Base-by-base conservation (phyloP, 148 eudicot genomes). In the Chenopodium quinoa region DNA sequence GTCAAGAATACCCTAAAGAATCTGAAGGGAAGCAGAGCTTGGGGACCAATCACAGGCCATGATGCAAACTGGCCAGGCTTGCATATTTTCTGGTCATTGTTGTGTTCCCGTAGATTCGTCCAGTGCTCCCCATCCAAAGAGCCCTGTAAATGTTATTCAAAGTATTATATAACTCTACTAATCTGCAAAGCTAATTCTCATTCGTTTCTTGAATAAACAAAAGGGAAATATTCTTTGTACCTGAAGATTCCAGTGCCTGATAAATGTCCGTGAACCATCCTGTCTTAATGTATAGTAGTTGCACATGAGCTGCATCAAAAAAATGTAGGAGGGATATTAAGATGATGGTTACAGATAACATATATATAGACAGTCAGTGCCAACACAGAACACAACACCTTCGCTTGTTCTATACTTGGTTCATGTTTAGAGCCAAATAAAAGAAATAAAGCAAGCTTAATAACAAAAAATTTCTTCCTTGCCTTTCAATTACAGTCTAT, bases 51-150 rank as follows among this genome's bases (percentile, higher is more conserved):
- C 78, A 95, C 82, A 0, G 94, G 87, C 96, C 96, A 95, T 2
- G 98, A 93, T 31, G 93, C 96, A 89, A 89, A 95, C 65, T 95
- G 97, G 62, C 96, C 94, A 0, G 97, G 97, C 82, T 92, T 93
- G 93, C 92, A 90, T 48, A 95, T 83, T 2, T 91, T 90, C 40
- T 86, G 90, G 84, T 95, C 97, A 16, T 95, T 92, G 83, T 93
- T 90, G 71, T 95, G 98, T 70, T 87, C 92, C 74, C 94, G 84
- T 87, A 95, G 83, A 85, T 87, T 78, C 29, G 94, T 90, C 98
- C 98, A 95, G 48, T 80, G 87, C 83, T 81, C 89, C 44, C 94
- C 98, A 74, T 95, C 97, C 85, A 82, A 74, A 13, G 98, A 95
- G n/a, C 98, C 98, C 97, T 93, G 86, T 40, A 87, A 88, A 64